Evolutionary conservation across 805 yeast species (phyloP), one percentile per base, ranked within the genome.

Genomic region (Schizosaccharomyces japonicus): DNA sequence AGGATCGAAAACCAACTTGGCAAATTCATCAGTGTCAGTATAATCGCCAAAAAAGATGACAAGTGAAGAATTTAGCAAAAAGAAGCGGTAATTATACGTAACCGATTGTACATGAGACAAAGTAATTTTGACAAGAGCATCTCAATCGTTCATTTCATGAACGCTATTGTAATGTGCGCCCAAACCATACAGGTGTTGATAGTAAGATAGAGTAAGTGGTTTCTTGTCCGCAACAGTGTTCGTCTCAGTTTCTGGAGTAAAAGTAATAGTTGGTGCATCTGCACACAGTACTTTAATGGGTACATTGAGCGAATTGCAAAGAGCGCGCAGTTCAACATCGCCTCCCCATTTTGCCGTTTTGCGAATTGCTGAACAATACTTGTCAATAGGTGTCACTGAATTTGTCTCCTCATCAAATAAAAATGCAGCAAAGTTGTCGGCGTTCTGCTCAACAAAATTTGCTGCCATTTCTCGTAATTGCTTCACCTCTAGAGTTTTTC

Each of bases 91-190:
- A n/a, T n/a, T n/a, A n/a, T n/a, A n/a, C n/a, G n/a, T n/a, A n/a
- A n/a, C n/a, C n/a, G n/a, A n/a, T n/a, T n/a, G n/a, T n/a, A n/a
- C n/a, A n/a, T n/a, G n/a, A n/a, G n/a, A n/a, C n/a, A n/a, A n/a
- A n/a, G n/a, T n/a, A n/a, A n/a, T n/a, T n/a, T n/a, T n/a, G n/a
- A n/a, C n/a, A n/a, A n/a, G n/a, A n/a, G n/a, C n/a, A n/a, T n/a
- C n/a, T n/a, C n/a, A n/a, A n/a, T n/a, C n/a, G n/a, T n/a, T n/a
- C n/a, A n/a, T n/a, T n/a, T n/a, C n/a, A n/a, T 19, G 7, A n/a
- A 36, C 17, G 26, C 42, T 36, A 19, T 36, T 36, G 10, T 36
- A 36, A n/a, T 36, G 42, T 19, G 42, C 42, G 23, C 42, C 42
- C 10, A 36, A 10, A 13, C 42, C 42, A 21, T 19, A 36, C 23